Percentiles rank a stretch among this genome's conserved stretches.
These are phyloP conservation scores for Mortierella sp. DNA, from an alignment of 371 early-diverging fungal species.

Conservation along the genomic window DNA sequence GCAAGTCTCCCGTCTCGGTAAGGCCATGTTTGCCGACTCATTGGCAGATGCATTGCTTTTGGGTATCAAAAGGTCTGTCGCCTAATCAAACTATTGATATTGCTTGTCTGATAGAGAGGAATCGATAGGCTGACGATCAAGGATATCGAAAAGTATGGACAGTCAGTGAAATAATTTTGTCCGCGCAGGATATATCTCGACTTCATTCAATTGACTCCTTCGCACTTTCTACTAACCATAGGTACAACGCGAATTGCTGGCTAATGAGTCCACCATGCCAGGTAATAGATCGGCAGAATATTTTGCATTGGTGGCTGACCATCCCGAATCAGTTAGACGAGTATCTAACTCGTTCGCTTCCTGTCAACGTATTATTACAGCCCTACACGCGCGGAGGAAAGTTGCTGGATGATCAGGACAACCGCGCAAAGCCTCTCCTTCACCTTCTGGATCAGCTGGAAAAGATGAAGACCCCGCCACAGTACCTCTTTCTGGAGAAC, in stretches of 20 bases:
- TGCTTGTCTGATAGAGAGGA: conserved; percentile 59
- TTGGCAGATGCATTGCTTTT: not conserved
- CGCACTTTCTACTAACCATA: not conserved
- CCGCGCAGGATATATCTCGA: not conserved
- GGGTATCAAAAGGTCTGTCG: not conserved
- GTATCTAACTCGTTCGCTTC: not conserved
- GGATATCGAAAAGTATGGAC: conserved; percentile 69
- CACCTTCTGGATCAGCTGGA: conserved; percentile 73
- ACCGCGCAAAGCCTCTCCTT: conserved; percentile 74
- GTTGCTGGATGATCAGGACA: conserved; percentile 73
- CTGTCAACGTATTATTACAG: conserved; percentile 18
- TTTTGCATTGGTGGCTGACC: not conserved
- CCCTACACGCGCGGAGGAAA: conserved; percentile 83
- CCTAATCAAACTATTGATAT: not conserved
- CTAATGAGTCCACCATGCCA: conserved; percentile 91
- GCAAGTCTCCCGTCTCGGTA: conserved; percentile 67
- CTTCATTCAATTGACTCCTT: not conserved
- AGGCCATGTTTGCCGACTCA: not conserved
- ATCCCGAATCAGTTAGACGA: not conserved
- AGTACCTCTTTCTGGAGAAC: conserved; percentile 78
- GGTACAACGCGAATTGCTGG: conserved; percentile 80
- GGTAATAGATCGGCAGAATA: conserved; percentile 13
- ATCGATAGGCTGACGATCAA: conserved; percentile 71
- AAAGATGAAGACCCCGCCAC: conserved; percentile 63
- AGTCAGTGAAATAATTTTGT: not conserved